phyloP scores from a whole-genome alignment of 2,329 filamentous ascomycete genomes.

The Arachnomyces sp. region DNA sequence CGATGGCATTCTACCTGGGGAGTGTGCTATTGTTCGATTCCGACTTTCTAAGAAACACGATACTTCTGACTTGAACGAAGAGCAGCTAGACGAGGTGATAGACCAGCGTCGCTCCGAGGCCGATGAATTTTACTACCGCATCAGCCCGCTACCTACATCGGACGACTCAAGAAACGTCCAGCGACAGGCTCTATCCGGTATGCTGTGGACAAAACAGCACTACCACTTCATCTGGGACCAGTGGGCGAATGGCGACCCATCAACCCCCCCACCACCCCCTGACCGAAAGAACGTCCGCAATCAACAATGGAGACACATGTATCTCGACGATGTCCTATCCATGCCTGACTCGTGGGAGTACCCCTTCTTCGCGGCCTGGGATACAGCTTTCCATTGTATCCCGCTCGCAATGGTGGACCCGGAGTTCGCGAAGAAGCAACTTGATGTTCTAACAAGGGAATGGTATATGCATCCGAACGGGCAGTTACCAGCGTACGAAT shows the following conservation, averaged over 20 bases:
- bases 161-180: slow-evolving; percentile 94
- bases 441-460: slow-evolving; percentile 89
- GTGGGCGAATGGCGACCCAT: slow-evolving; percentile 90
- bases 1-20: slow-evolving; percentile 76
- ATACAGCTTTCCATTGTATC: slow-evolving; percentile 94
- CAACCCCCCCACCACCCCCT: slow-evolving; percentile 75
- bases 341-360: slow-evolving; percentile 99
- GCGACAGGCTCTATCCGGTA: slow-evolving; percentile 85
- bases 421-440: slow-evolving; percentile 95
- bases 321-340: slow-evolving; percentile 88
- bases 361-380: slow-evolving; percentile 95
- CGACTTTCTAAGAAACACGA: slow-evolving; percentile 69
- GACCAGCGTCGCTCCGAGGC: slow-evolving; percentile 81
- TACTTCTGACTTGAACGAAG: slow-evolving; percentile 72
- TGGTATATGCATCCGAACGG: slow-evolving; percentile 99
- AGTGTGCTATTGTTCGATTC: slow-evolving; percentile 93
- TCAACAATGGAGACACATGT: slow-evolving; percentile 84
- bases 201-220: slow-evolving; percentile 98
- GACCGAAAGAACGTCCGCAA: slow-evolving; percentile 76
- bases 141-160: slow-evolving; percentile 87
- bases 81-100: slow-evolving; percentile 82
- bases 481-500: slow-evolving; percentile 86
- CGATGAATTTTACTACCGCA: slow-evolving; percentile 89
- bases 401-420: slow-evolving; percentile 94
- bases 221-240: slow-evolving; percentile 97